Base-by-base conservation (phyloP, 1,284 basidiomycete species). In the Taiwanofungus camphoratus region DNA sequence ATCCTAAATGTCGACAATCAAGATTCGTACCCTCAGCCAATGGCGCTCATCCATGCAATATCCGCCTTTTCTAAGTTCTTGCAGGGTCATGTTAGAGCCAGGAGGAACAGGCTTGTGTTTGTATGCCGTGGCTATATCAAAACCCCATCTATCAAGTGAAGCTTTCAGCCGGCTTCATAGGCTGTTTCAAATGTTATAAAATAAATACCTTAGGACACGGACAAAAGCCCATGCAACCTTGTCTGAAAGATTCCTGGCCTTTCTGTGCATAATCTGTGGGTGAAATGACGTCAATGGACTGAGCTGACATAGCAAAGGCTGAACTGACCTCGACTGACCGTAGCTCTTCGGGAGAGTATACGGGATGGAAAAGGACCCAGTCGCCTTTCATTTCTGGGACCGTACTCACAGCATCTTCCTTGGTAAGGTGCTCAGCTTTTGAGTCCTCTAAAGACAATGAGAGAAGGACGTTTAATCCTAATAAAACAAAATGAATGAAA, bases 281-380 rank as follows among this genome's bases (percentile, higher is more conserved):
- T n/a, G 27, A 31, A 21, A 40, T 37, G 39, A 18, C 16, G 23
- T 32, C 24, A 34, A 19, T 26, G 16, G 13, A 18, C 8, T n/a
- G 11, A 3, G 18, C 19, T 8, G 16, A 21, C 15, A 16, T 19
- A 18, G 5, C 42, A 21, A 32, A 24, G 21, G 27, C 21, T 18
- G 18, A 7, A 42, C 64, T 31, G 53, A 84, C 85, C 62, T 85
- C 69, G 33, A 92, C 86, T 8, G 82, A 71, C 49, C 79, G 84
- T 50, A 96, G 67, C 61, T 97, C 93, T 35, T 85, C 81, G 13
- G 67, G 61, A 4, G 80, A 72, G 59, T 92, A 91, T 0, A 90
- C 88, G 0, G 87, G 87, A 56, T 91, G 87, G 58, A 89, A 87
- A 1, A 90, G 65, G 7, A 90, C 83, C 84, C 87, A 91, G 56